phyloP scores from a whole-genome alignment of 208 protist genomes.

The Eutreptiella sp. region DNA sequence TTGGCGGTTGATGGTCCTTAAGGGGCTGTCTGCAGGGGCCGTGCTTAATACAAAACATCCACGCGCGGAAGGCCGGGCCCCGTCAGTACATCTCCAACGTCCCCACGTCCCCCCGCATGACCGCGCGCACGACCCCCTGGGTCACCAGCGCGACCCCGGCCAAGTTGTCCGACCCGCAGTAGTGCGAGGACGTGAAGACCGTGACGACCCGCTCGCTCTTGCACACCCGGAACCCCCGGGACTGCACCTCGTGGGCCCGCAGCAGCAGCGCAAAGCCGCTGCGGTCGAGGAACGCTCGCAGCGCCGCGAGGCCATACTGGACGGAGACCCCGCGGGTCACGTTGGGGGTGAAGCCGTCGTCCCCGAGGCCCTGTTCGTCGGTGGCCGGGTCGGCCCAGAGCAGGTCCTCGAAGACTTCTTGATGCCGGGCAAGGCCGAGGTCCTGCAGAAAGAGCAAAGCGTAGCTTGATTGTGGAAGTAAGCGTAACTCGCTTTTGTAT shows the following conservation, averaged over 20 bases:
- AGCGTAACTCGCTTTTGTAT: too few relatives aligned
- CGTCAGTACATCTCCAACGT: too few relatives aligned
- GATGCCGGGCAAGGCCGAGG: neutral
- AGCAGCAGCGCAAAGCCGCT: conserved; percentile 7
- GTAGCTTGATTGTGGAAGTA: too few relatives aligned
- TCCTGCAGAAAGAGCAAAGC: too few relatives aligned
- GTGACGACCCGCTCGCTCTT: conserved; percentile 3
- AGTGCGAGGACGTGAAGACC: conserved; percentile 11
- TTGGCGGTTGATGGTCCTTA: too few relatives aligned
- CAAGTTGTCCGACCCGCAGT: neutral
- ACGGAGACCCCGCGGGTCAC: neutral
- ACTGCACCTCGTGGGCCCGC: conserved; percentile 13
- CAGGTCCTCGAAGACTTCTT: conserved; percentile 7
- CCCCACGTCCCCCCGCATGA: too few relatives aligned
- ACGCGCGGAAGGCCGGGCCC: too few relatives aligned
- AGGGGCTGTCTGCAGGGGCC: too few relatives aligned
- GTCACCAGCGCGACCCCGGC: conserved; percentile 3
- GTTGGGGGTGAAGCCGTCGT: neutral
- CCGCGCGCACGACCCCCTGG: too few relatives aligned
- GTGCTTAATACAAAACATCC: too few relatives aligned
- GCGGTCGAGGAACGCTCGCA: conserved; percentile 4
- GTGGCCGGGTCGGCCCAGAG: conserved; percentile 6
- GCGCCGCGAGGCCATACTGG: neutral
- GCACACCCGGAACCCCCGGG: neutral
- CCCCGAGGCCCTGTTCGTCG: too few relatives aligned